Conservation (phyloP, 2,329 filamentous ascomycete species). For the Apiospora sp. region DNA sequence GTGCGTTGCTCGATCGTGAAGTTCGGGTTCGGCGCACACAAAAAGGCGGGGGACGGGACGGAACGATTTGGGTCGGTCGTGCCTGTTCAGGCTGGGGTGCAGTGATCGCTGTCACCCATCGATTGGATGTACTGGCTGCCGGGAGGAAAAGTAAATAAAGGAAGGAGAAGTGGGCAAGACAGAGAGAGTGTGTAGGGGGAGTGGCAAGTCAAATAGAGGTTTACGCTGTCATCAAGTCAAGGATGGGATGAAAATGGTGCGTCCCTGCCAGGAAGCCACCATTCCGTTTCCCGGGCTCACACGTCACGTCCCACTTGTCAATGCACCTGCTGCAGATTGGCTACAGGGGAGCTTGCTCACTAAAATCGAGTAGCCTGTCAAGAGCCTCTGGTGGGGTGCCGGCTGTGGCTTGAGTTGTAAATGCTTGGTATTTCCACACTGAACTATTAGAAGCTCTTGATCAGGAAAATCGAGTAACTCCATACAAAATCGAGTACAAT, state of each 20-base stretch:
- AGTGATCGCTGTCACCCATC: slow-evolving; percentile 17
- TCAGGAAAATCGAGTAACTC: too few relatives aligned
- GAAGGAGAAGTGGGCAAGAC: neutral
- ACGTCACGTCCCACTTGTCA: neutral
- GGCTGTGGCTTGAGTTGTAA: neutral
- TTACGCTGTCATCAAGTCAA: slow-evolving; percentile 15
- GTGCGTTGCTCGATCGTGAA: neutral
- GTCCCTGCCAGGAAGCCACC: neutral
- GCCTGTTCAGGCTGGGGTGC: slow-evolving; percentile 18
- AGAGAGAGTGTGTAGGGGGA: neutral
- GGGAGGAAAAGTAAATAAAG: neutral
- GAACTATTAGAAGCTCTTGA: neutral
- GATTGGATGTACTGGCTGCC: neutral
- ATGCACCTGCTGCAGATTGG: slow-evolving; percentile 13
- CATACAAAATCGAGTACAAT: too few relatives aligned
- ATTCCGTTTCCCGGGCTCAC: neutral
- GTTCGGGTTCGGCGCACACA: neutral
- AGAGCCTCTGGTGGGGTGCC: neutral
- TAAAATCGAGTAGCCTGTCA: neutral
- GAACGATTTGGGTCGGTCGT: slow-evolving; percentile 9
- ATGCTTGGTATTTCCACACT: neutral
- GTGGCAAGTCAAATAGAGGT: neutral
- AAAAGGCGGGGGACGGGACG: slow-evolving; percentile 17
- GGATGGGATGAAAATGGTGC: slow-evolving; percentile 10
- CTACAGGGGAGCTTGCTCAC: neutral